Conservation (phyloP, 2,329 filamentous ascomycete genomes). For the Colletotrichum acutatum region DNA sequence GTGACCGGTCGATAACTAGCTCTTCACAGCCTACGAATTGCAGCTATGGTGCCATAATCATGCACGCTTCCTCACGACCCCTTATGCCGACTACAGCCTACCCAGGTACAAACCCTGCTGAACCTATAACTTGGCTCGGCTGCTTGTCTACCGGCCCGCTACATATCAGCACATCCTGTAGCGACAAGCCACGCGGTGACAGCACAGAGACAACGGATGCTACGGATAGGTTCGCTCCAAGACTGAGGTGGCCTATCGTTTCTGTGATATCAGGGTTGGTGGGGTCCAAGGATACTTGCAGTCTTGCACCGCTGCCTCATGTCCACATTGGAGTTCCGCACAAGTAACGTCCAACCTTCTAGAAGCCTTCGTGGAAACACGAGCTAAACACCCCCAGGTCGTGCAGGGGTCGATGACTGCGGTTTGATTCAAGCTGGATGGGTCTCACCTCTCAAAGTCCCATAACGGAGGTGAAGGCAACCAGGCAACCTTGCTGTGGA, state of each 20-base stretch:
- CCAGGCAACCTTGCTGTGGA: background rate
- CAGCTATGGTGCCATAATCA: background rate
- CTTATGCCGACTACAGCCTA: background rate
- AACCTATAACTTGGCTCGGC: background rate
- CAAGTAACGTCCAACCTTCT: constrained; percentile 14
- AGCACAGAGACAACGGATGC: background rate
- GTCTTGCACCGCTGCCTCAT: background rate
- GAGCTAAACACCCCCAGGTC: background rate
- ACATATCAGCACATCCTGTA: background rate
- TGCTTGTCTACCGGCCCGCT: background rate
- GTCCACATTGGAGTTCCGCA: background rate
- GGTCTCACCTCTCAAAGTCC: background rate
- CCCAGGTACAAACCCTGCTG: background rate
- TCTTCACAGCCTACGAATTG: constrained; percentile 4
- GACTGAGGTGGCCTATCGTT: background rate
- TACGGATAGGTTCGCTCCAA: background rate
- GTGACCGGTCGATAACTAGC: background rate
- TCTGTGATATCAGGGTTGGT: background rate
- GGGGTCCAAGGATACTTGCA: constrained; percentile 3
- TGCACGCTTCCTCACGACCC: background rate
- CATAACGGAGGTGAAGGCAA: background rate
- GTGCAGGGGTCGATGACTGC: background rate
- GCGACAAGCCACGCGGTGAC: background rate
- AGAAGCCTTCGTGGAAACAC: constrained; percentile 27
- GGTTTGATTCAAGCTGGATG: background rate